A percentile compares a stretch with the other conserved stretches of the same genome.
Conservation (phyloP, 1,284 basidiomycete genomes). For the Puccinia novopanici region DNA sequence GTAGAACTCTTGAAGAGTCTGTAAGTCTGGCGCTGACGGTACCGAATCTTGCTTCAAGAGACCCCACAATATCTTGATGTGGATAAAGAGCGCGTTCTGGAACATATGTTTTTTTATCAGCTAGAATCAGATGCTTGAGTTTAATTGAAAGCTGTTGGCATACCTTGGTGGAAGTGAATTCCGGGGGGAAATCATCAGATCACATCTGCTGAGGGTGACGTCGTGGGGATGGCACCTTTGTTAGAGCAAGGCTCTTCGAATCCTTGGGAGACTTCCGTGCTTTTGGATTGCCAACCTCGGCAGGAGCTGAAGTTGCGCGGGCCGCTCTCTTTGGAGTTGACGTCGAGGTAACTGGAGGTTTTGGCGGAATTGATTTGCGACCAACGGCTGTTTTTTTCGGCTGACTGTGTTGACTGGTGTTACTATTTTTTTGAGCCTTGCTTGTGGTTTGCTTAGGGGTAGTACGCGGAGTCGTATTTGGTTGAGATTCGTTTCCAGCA, state of each 20-base stretch:
- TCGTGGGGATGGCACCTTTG: background rate
- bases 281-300: background rate
- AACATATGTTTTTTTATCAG: background rate
- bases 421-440: background rate
- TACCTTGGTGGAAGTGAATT: too few relatives aligned
- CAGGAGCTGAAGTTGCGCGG: constrained; percentile 11
- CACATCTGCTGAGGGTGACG: background rate
- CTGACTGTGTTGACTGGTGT: too few relatives aligned
- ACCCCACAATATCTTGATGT: constrained; percentile 38
- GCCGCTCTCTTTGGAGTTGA: background rate
- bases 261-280: background rate
- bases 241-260: background rate
- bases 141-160: too few relatives aligned
- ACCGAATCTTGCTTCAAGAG: constrained; percentile 26
- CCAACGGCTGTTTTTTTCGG: background rate
- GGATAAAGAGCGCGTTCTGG: constrained; percentile 28
- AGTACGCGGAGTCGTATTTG: too few relatives aligned
- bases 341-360: too few relatives aligned
- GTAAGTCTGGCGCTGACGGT: background rate
- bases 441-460: background rate
- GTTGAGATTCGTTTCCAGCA: background rate
- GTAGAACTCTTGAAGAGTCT: constrained; percentile 28
- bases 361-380: background rate
- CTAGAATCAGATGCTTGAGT: background rate
- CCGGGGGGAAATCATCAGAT: too few relatives aligned